Base-by-base conservation (phyloP, 352 stramenopile genomes). In the Pythium sp. region DNA sequence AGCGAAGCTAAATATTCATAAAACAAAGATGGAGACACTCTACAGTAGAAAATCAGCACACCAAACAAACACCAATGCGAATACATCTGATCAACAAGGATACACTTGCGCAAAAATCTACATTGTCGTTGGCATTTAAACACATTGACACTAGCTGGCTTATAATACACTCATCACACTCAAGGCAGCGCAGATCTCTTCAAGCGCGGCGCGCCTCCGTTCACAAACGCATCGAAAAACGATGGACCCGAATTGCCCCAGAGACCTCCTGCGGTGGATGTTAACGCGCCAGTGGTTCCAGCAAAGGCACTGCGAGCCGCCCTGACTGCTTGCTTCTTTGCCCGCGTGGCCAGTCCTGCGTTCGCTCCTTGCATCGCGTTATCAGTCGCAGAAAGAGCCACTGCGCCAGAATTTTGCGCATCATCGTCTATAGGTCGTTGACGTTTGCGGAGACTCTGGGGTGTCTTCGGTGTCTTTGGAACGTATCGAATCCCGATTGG, bases 221-320 rank as follows among this genome's bases (percentile, higher is more conserved):
- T 91, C 49, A 92, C 81, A 73, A 93, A 93, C n/a, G 79, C 79
- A 54, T 93, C 85, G 58, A 93, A 93, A 55, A 81, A 84, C 7
- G 77, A 81, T 24, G 67, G 30, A 0, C 71, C 70, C 2, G 67
- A 68, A 22, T 58, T 70, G 26, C 72, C 68, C 65, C 67, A 77
- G 22, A 75, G 57, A 34, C 38, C 26, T 15, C 46, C 22, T 5
- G 36, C 32, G 2, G 30, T 36, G 5, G 55, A n/a, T 30, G 65
- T 65, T 41, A 71, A 55, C 54, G 58, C 68, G 41, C 53, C 26
- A 64, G 58, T 67, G 4, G 58, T 34, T 14, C 62, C 62, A 30
- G 54, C 51, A 18, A 60, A 61, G 11, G 64, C 72, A 20, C 46
- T 63, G 2, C 34, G 36, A 5, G 53, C 49, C 38, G 43, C 53